Conservation (phyloP, 441 rosid species). For the Adansonia grandidieri region DNA sequence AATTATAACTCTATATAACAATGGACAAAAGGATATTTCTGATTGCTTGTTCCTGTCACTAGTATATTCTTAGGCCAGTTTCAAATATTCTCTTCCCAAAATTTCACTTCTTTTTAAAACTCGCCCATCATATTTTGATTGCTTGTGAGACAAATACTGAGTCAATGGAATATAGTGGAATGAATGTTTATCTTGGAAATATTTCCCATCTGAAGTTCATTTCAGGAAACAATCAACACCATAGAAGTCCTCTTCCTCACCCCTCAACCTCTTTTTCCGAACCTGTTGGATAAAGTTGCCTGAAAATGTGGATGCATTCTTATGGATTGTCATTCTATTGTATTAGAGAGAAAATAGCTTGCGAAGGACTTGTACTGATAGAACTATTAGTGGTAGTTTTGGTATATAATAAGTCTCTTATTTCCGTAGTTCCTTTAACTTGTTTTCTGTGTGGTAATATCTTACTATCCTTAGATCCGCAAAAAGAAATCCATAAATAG, state of each 20-base stretch:
- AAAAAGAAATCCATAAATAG: conserved; percentile 51
- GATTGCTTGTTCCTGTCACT: background rate
- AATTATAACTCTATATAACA: too few species aligned
- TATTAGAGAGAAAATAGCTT: background rate
- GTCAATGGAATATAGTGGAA: background rate
- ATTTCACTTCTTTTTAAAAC: background rate
- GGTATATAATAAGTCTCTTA: background rate
- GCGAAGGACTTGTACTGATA: background rate
- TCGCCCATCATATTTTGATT: background rate
- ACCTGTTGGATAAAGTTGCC: conserved; percentile 1
- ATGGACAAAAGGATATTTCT: too few species aligned
- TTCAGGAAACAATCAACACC: background rate
- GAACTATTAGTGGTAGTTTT: conserved; percentile 3
- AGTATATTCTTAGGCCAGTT: background rate
- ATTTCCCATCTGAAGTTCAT: background rate
- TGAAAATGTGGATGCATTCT: background rate
- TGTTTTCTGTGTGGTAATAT: conserved; percentile 6
- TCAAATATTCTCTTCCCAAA: background rate
- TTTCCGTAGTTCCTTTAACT: conserved; percentile 8
- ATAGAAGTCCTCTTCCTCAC: background rate
- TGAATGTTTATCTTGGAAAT: background rate
- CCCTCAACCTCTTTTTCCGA: background rate
- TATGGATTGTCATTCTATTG: background rate
- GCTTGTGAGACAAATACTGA: background rate
- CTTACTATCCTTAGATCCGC: conserved; percentile 53